Base-by-base conservation (phyloP, 2,329 filamentous ascomycete species). In the Botryotinia convoluta region DNA sequence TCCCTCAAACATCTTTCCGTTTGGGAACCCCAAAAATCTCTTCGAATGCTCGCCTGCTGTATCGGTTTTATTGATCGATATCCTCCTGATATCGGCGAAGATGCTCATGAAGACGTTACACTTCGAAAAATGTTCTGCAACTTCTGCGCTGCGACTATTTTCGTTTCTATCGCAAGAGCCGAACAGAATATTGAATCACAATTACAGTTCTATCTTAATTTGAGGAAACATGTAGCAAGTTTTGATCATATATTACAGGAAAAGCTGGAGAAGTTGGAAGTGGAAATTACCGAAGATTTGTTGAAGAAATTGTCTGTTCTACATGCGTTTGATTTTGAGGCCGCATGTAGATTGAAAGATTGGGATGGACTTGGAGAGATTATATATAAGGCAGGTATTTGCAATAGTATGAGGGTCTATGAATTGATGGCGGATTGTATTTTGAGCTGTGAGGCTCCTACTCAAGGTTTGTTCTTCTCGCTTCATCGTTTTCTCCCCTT, bases 271-370 rank as follows among this genome's bases (percentile, higher is more conserved):
- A 80, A 79, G 5, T 78, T 87, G 0, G 83, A 86, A 32, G 83
- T 85, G 20, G 81, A 83, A 1, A 82, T 84, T 1, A 82, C 83
- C 26, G 76, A 82, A 1, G 90, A 93, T 78, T 83, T 93, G 26
- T 78, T 84, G 10, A 81, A 83, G 2, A 95, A 94, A 78, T 83
- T 92, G 51, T 86, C 90, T 9, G 87, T 89, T 3, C 82, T 97
- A 29, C 84, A 93, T 12, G 89, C 92, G 0, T 93, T 95, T 76
- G 92, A 96, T 76, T 92, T 97, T 74, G 94, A 97, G 83, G 91
- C 90, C 3, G 89, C 91, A 0, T 83, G 92, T 57, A 86, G 85
- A 45, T 84, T 96, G 7, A 87, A 89, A 74, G 85, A 87, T 32
- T 96, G 91, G 91, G 87, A 92, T 61, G 86, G 88, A 54, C 83